phyloP scores from a whole-genome alignment of 345 rosid species.

The Salix exigua region DNA sequence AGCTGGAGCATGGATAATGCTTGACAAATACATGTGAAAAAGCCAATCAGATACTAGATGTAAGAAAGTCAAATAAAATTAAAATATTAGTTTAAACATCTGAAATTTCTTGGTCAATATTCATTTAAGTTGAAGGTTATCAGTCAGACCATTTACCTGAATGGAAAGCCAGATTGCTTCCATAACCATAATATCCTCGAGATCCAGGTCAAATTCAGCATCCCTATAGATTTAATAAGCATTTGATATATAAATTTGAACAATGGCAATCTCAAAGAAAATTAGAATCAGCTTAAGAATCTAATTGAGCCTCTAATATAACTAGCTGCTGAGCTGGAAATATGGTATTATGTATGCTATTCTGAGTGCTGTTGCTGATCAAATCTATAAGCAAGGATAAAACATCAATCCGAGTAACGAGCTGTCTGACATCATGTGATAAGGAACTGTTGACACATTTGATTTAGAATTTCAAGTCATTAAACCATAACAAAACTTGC shows the following conservation, averaged over 20 bases:
- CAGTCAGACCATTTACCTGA: constrained; percentile 46
- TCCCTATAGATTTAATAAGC: constrained; percentile 49
- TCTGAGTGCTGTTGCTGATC: background rate
- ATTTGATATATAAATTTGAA: background rate
- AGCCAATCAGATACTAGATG: background rate
- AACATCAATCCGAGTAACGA: background rate
- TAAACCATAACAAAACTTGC: background rate
- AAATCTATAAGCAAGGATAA: background rate
- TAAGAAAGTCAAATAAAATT: background rate
- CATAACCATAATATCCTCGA: constrained; percentile 96
- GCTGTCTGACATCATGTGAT: background rate
- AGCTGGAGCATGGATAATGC: background rate
- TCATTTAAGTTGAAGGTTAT: background rate
- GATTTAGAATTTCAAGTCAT: background rate
- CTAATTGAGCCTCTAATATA: background rate
- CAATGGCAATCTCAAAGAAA: background rate
- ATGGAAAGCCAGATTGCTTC: constrained; percentile 98
- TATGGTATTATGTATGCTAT: background rate
- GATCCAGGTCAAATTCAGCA: constrained; percentile 84
- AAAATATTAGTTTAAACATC: no score
- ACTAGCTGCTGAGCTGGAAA: background rate
- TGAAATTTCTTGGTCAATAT: background rate
- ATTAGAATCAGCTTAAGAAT: background rate
- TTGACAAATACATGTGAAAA: background rate
- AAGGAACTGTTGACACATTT: background rate